phyloP scores from a whole-genome alignment of 441 rosid species.

The Adansonia gregorii region DNA sequence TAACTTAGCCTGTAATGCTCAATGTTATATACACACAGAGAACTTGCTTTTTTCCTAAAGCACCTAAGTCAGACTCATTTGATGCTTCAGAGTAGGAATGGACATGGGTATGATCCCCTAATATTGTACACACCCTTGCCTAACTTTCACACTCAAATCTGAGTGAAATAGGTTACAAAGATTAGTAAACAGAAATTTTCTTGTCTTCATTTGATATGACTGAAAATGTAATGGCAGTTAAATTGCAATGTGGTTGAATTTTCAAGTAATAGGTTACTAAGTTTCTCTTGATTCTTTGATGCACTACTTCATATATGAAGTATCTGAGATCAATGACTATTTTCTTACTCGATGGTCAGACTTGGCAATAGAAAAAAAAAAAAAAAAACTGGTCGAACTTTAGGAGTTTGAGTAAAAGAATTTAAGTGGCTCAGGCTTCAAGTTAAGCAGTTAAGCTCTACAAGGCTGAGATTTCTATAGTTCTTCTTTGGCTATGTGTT shows the following conservation, averaged over 20 bases:
- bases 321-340: conserved; percentile 1
- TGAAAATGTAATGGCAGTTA: background rate
- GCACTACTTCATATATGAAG: background rate
- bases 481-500: background rate
- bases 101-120: background rate
- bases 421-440: background rate
- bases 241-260: background rate
- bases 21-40: background rate
- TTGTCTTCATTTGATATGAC: conserved; percentile 14
- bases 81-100: background rate
- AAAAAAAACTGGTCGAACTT: background rate
- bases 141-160: background rate
- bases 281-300: conserved; percentile 1
- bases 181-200: background rate
- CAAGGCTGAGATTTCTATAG: background rate
- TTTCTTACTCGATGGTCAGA: background rate
- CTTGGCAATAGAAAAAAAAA: background rate
- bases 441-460: conserved; percentile 10
- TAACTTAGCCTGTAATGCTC: background rate
- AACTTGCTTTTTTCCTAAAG: conserved; percentile 10
- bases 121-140: background rate
- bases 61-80: conserved; percentile 1
- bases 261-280: conserved; percentile 19
- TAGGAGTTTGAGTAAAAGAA: conserved; percentile 11
- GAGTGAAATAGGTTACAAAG: background rate